Evolutionary conservation across 805 yeast genomes (phyloP).

Genomic region (Metschnikowia continentalis): DNA sequence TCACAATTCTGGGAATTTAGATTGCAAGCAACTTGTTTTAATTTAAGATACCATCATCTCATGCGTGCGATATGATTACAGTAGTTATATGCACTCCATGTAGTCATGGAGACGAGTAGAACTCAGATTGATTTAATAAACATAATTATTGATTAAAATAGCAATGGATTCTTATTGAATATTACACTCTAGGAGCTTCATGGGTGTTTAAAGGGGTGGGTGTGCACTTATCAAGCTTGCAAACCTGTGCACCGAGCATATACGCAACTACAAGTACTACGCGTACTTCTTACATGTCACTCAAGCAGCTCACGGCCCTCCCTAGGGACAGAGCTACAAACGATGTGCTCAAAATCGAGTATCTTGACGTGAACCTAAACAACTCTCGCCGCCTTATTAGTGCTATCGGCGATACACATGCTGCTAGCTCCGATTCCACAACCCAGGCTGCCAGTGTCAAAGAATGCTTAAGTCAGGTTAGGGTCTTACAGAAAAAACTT

Average conservation of each 20-base stretch:
- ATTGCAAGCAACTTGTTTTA: not conserved
- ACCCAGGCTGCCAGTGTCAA: conserved; percentile 3
- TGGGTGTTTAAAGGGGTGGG: not conserved
- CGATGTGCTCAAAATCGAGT: conserved; percentile 33
- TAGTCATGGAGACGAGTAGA: too few relatives aligned
- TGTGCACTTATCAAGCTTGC: not conserved
- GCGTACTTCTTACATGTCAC: conserved; percentile 12
- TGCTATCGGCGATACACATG: conserved; percentile 15
- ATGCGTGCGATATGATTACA: not conserved
- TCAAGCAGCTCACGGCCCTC: conserved; percentile 27
- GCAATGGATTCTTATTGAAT: not conserved
- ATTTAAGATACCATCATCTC: not conserved
- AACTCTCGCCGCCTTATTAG: conserved; percentile 33
- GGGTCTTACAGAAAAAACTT: conserved; percentile 8
- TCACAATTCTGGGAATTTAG: not conserved
- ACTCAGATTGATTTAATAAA: not conserved
- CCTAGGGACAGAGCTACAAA: conserved; percentile 31
- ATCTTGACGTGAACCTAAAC: conserved; percentile 35
- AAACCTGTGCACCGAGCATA: not conserved
- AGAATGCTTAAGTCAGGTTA: conserved; percentile 9
- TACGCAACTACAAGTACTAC: not conserved
- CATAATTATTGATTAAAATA: not conserved
- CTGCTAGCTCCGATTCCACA: not conserved
- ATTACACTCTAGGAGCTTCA: not conserved
- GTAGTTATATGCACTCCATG: not conserved